Base-by-base conservation (phyloP, 2,329 filamentous ascomycete genomes). In the Penicillium sp. region DNA sequence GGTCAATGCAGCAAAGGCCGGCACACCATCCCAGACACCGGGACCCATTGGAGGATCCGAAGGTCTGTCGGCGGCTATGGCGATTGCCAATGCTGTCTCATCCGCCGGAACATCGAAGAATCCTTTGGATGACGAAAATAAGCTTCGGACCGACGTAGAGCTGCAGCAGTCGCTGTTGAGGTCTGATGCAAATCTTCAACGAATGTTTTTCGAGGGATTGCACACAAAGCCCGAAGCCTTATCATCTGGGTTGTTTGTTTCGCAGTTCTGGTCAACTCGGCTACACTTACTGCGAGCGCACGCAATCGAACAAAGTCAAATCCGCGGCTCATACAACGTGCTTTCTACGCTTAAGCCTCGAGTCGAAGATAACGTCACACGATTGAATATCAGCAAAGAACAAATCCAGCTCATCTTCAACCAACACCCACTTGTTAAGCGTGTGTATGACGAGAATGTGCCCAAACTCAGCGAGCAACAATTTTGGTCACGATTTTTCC, bases 401-500 rank as follows among this genome's bases (percentile, higher is more conserved):
- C 92, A 97, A 73, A 90, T 97, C 47, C 88, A 92, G 67, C 84
- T 96, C 68, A 94, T 99, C 49, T 92, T 99, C 73, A 86, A 84
- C 56, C 94, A 97, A 71, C 93, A 99, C 72, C 91, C 94, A 2
- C 79, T 99, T 0, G 88, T 99, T 55, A 89, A 90, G 70, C 85
- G 86, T 18, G 89, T 96, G 7, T 97, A 97, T 73, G 91, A 97
- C 68, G 92, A 97, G 68, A 91, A 92, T 61, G 91, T 97, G 0
- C 91, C 90, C 5, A 89, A 88, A 56, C 74, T 95, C 36, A 85
- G 81, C 26, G 90, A 96, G 66, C 80, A 81, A 52, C 85, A 90
- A 46, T 99, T 99, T 70, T 99, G 93, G 92, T 89, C 89, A 6
- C 84, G 90, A 13, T 99, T 99, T 75, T 97, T 99, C 71, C 84